phyloP scores from a whole-genome alignment of 306 rosid species.

The Mimosa bimucronata region DNA sequence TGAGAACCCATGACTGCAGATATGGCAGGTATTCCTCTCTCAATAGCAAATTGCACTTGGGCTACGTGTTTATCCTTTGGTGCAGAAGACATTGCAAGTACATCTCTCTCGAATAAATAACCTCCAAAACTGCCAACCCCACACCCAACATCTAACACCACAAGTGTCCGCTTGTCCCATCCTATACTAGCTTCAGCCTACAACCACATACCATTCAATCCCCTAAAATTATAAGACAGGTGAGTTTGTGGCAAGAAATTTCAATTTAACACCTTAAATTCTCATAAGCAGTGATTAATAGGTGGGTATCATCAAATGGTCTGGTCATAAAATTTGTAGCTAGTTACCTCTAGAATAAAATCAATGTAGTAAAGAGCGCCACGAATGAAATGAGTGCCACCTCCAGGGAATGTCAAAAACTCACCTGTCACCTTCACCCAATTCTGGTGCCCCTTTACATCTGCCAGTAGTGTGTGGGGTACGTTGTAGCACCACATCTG shows the following conservation, averaged over 20 bases:
- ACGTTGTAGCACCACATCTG: slow-evolving; percentile 90
- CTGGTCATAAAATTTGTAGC: background rate
- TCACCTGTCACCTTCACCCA: slow-evolving; percentile 95
- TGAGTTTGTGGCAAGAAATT: background rate
- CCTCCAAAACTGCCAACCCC: slow-evolving; percentile 98
- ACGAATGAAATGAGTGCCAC: slow-evolving; percentile 92
- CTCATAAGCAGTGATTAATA: background rate
- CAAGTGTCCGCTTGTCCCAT: slow-evolving; percentile 83
- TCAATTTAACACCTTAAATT: background rate
- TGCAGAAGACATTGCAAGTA: slow-evolving; percentile 85
- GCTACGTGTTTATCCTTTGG: slow-evolving; percentile 99
- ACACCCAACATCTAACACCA: slow-evolving; percentile 88
- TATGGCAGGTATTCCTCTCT: slow-evolving; percentile 91
- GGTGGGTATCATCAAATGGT: background rate
- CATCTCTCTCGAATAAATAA: slow-evolving; percentile 81
- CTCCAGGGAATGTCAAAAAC: slow-evolving; percentile 89
- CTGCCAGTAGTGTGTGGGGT: slow-evolving; percentile 72
- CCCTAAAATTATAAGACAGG: background rate
- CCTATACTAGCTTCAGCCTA: slow-evolving; percentile 69
- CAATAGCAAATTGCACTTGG: slow-evolving; percentile 92
- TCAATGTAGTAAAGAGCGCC: slow-evolving; percentile 95
- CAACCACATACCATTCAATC: slow-evolving; percentile 19
- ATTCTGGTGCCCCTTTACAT: slow-evolving; percentile 95
- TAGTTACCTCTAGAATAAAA: slow-evolving; percentile 68
- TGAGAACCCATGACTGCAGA: slow-evolving; percentile 98